Percentiles rank a stretch among this genome's conserved stretches.
phyloP scores from a whole-genome alignment of 1,284 basidiomycete species.

The Puccinia horiana region DNA sequence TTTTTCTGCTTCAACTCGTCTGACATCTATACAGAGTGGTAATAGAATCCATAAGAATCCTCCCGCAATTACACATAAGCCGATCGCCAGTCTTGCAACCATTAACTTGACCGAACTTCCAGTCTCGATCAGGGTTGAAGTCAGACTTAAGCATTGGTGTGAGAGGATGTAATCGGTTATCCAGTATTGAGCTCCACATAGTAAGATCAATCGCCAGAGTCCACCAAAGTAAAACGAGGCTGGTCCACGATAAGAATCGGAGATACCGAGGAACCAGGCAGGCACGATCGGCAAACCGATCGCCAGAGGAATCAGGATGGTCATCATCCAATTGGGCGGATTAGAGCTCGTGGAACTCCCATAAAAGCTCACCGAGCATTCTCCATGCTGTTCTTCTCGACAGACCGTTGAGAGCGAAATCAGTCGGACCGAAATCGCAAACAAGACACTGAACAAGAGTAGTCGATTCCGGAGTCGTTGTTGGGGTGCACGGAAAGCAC shows the following conservation, averaged over 20 bases:
- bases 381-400: slow-evolving; percentile 89
- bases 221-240: slow-evolving; percentile 68
- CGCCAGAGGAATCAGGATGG: slow-evolving; percentile 66
- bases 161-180: slow-evolving; percentile 68
- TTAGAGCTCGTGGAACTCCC: slow-evolving; percentile 69
- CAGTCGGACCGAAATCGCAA: slow-evolving; percentile 71
- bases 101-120: slow-evolving; percentile 64
- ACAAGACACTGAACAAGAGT: slow-evolving; percentile 69
- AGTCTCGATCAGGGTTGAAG: slow-evolving; percentile 54
- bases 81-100: slow-evolving; percentile 67
- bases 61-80: slow-evolving; percentile 64
- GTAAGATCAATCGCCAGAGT: slow-evolving; percentile 66
- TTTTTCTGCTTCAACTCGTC: slow-evolving; percentile 56
- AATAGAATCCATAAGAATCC: slow-evolving; percentile 69
- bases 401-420: slow-evolving; percentile 80
- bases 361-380: slow-evolving; percentile 82
- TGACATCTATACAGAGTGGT: slow-evolving; percentile 72
- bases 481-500: slow-evolving; percentile 66
- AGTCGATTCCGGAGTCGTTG: slow-evolving; percentile 73
- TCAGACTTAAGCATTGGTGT: neutral
- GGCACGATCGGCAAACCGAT: slow-evolving; percentile 67
- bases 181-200: slow-evolving; percentile 71
- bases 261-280: slow-evolving; percentile 67
- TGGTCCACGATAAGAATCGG: slow-evolving; percentile 73
- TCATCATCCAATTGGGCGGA: slow-evolving; percentile 66